phyloP scores from a whole-genome alignment of 2,329 filamentous ascomycete species.

The Ophiostoma ulmi region DNA sequence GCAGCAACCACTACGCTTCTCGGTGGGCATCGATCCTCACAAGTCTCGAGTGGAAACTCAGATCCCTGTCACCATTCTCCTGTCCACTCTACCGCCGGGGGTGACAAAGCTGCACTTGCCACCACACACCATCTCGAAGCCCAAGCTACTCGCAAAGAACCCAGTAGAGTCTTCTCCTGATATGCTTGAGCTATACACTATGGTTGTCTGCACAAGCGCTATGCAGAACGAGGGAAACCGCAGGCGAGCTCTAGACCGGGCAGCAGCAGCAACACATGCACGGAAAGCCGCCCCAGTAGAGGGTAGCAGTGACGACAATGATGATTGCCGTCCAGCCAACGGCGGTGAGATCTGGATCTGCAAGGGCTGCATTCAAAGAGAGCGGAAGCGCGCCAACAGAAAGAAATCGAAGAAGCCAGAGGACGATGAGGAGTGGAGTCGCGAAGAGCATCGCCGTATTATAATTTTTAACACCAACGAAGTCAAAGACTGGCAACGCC shows the following conservation, averaged over 20 bases:
- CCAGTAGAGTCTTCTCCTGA: constrained; percentile 61
- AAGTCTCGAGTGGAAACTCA: constrained; percentile 97
- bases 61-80: constrained; percentile 77
- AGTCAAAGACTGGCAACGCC: constrained; percentile 72
- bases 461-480: constrained; percentile 90
- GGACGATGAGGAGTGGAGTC: constrained; percentile 81
- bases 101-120: constrained; percentile 81
- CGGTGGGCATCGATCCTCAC: constrained; percentile 58
- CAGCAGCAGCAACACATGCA: constrained; percentile 42
- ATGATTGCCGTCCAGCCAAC: constrained; percentile 64
- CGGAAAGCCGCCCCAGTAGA: constrained; percentile 35
- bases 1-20: constrained; percentile 25
- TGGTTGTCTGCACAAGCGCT: constrained; percentile 85
- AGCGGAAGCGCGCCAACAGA: constrained; percentile 81
- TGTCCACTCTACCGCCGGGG: constrained; percentile 69
- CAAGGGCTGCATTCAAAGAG: constrained; percentile 80
- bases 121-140: constrained; percentile 86
- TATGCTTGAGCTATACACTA: constrained; percentile 72
- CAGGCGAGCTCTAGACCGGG: constrained; percentile 60
- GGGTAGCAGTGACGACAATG: constrained; percentile 58
- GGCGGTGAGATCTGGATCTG: constrained; percentile 95
- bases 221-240: constrained; percentile 68
- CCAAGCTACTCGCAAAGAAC: constrained; percentile 78
- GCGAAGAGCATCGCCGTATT: constrained; percentile 72
- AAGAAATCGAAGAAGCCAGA: constrained; percentile 93